Evolutionary conservation across 2,329 filamentous ascomycete genomes (phyloP), one percentile per base, ranked within the genome.

Genomic region (Coleophoma crateriformis): DNA sequence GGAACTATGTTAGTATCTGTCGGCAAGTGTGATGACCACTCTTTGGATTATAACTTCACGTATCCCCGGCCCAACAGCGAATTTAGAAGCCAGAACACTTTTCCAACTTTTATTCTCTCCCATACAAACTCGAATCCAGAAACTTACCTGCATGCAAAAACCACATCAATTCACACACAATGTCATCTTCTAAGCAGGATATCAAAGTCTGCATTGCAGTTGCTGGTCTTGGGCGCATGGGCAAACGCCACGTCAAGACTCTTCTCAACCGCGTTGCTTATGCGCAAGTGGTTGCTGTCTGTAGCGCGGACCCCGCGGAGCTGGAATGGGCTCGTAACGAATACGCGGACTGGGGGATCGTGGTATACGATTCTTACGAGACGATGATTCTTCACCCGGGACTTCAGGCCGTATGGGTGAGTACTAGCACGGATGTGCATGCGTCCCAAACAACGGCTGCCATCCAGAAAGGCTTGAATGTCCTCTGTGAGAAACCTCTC

Each of bases 171-270:
- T 10, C 27, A 27, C 6, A 27, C 27, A 27, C 27, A 27, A 10
- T 19, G 19, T 19, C 27, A 4, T 7, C 27, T 10, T 7, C 27
- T 27, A 27, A 27, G 27, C 27, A 27, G 6, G 27, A 27, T 7
- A 27, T 10, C 27, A 27, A 10, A 27, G 27, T 27, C 8, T 7
- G 7, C 27, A 61, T 75, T 46, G 72, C 68, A 53, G 66, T 71
- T 50, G 69, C 68, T 45, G 72, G 73, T 55, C 70, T 75, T 19
- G 73, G 73, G 55, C 72, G 72, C 57, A 76, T 76, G 72, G 73
- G 73, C 42, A 68, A 70, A 50, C 68, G 72, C 33, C 71, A 75
- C 56, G 72, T 72, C n/a, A 62, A 69, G 50, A 67, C 74, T 57
- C 72, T 73, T 59, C 67, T 72, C 45, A 68, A 72, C 54, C 68